Percentiles rank a stretch among this genome's conserved stretches.
phyloP scores from a whole-genome alignment of 1,284 basidiomycete species.

The Boletus semigastroideus region DNA sequence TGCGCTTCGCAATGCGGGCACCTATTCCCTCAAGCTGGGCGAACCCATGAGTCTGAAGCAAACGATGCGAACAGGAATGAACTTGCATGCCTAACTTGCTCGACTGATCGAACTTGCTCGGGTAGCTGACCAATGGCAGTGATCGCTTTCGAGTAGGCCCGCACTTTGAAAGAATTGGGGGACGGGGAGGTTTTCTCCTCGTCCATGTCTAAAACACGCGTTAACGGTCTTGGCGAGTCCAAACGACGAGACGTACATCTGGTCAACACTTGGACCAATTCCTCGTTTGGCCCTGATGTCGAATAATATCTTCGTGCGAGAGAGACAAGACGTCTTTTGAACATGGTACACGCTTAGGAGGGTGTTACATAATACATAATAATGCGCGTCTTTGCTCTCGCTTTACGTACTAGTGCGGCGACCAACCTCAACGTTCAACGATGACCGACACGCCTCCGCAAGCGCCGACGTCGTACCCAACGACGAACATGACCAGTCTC shows the following conservation, averaged over 20 bases:
- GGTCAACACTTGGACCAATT: constrained; percentile 42
- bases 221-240: not conserved
- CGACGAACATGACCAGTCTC: constrained; percentile 41
- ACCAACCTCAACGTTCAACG: constrained; percentile 6
- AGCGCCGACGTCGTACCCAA: constrained; percentile 33
- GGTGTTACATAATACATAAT: constrained; percentile 31
- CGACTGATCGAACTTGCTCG: constrained; percentile 41
- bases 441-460: constrained; percentile 31
- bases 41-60: constrained; percentile 8
- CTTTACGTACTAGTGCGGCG: not conserved
- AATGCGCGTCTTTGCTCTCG: constrained; percentile 18
- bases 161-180: constrained; percentile 49
- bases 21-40: constrained; percentile 45
- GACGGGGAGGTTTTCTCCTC: constrained; percentile 39
- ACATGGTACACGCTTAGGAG: no score
- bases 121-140: constrained; percentile 38
- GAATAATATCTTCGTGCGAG: constrained; percentile 14
- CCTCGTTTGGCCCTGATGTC: constrained; percentile 38
- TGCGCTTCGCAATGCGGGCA: constrained; percentile 41
- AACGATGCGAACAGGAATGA: not conserved
- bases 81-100: constrained; percentile 37
- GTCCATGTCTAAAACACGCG: constrained; percentile 37
- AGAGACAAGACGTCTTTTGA: constrained; percentile 9
- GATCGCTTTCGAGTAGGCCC: constrained; percentile 50
- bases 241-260: constrained; percentile 34